Base-by-base conservation (phyloP, 2,329 filamentous ascomycete species). In the Dichotomopilus funicola region DNA sequence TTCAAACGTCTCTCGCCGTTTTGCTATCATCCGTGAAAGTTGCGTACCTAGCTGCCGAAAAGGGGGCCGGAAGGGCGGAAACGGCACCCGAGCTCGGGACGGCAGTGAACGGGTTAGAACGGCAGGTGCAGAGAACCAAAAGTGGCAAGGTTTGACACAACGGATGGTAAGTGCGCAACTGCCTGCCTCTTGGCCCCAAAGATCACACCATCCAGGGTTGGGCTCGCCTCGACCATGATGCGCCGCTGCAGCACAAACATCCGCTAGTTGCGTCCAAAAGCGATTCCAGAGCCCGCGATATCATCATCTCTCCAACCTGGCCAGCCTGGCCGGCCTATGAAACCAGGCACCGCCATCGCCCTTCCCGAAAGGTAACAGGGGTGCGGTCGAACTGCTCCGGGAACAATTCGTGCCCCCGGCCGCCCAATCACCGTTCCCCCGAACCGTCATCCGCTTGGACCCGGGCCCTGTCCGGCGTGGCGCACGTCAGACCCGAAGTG, bases 341-440 rank as follows among this genome's bases (percentile, higher is more conserved):
- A 49, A 42, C 54, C 49, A n/a, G 37, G 44, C 47, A 48, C 49
- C 44, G 53, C 33, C 53, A 49, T 45, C 34, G 38, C 19, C 50
- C 38, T 54, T 62, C 50, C 57, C 59, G 57, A 61, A 57, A 45
- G 36, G 50, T n/a, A 58, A 61, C 63, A 62, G 58, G 63, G 62
- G 57, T 60, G 40, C 36, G 49, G 47, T 38, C n/a, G 40, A 45
- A 43, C n/a, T 33, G 61, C 62, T 65, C 63, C 63, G 63, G 61
- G 62, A 65, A 65, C 62, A 63, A 61, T 65, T 65, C 63, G 63
- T 65, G 63, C 40, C 49, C 53, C 19, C 55, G 51, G 57, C 55
- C 40, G 54, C 48, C 58, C 59, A 63, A 61, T 62, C 58, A 62
- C 53, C 55, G 54, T 49, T 37, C 53, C 53, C 59, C 58, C 60